Evolutionary conservation across 1,284 basidiomycete species (phyloP).

Genomic region (Leccinum ponderosum): DNA sequence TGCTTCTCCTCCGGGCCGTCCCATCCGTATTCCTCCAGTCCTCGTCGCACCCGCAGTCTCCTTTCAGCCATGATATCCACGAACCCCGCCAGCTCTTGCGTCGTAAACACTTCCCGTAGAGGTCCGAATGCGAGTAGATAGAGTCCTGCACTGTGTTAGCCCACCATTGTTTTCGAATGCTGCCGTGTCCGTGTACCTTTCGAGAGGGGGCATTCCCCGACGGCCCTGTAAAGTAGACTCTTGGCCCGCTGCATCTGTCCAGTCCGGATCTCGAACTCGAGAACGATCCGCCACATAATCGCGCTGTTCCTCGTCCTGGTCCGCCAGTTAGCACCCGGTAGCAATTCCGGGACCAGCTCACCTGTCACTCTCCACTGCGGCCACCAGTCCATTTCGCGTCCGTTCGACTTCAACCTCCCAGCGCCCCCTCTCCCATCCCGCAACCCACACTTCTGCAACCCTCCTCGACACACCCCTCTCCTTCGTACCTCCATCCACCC

Average conservation of each 20-base stretch:
- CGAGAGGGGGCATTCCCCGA: slow-evolving; percentile 77
- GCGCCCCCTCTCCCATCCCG: slow-evolving; percentile 70
- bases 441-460: slow-evolving; percentile 71
- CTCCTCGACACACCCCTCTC: slow-evolving; percentile 60
- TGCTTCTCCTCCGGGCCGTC: slow-evolving; percentile 36
- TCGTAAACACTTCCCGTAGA: slow-evolving; percentile 67
- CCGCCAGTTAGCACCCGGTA: slow-evolving; percentile 12
- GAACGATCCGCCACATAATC: slow-evolving; percentile 75
- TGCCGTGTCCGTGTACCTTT: slow-evolving; percentile 57
- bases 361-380: slow-evolving; percentile 65
- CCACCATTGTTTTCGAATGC: not conserved
- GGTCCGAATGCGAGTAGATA: slow-evolving; percentile 85
- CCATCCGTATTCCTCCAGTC: slow-evolving; percentile 63
- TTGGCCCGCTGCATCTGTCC: slow-evolving; percentile 69
- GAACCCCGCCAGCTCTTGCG: slow-evolving; percentile 66
- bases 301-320: slow-evolving; percentile 67
- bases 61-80: slow-evolving; percentile 83
- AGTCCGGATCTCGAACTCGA: slow-evolving; percentile 80
- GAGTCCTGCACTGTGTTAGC: slow-evolving; percentile 56
- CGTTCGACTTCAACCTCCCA: slow-evolving; percentile 73
- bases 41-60: slow-evolving; percentile 69
- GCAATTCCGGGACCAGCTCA: slow-evolving; percentile 35
- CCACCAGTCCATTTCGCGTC: slow-evolving; percentile 60
- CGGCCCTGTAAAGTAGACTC: slow-evolving; percentile 75
- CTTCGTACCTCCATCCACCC: slow-evolving; percentile 38